These are phyloP conservation scores for Stachybotrys echinatus DNA, from an alignment of 2,329 filamentous ascomycete species.

Conservation along the genomic window DNA sequence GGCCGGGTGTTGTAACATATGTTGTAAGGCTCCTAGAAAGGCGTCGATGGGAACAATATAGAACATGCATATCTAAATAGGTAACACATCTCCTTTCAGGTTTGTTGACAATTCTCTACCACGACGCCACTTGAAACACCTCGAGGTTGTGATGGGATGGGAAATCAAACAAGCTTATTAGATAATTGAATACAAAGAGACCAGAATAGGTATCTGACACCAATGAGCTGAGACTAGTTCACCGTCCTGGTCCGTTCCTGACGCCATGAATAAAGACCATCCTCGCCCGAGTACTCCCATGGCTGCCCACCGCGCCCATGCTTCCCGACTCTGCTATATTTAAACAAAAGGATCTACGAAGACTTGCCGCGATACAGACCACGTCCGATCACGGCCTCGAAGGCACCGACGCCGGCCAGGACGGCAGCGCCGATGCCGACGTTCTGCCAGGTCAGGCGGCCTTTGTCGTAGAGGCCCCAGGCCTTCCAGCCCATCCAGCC, in stretches of 20 bases:
- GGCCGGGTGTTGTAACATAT: background rate
- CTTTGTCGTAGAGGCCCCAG: conserved; percentile 50
- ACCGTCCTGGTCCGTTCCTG: background rate
- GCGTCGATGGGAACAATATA: background rate
- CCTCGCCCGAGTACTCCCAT: background rate
- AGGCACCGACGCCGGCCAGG: conserved; percentile 40
- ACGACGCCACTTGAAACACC: too few species aligned
- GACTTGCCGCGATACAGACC: conserved; percentile 35
- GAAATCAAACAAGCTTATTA: background rate
- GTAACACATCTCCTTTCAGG: background rate
- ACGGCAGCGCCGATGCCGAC: conserved; percentile 47
- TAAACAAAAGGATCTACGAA: conserved; percentile 5
- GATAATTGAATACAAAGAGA: background rate
- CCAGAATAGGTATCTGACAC: background rate
- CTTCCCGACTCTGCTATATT: background rate
- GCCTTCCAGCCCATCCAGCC: conserved; percentile 50
- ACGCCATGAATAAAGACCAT: background rate
- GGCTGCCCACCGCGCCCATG: background rate
- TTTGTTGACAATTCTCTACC: too few species aligned
- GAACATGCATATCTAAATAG: background rate
- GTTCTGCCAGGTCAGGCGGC: conserved; percentile 43
- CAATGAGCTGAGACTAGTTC: background rate
- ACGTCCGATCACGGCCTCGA: conserved; percentile 44
- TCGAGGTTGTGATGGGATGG: too few species aligned
- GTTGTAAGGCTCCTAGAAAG: background rate